Evolutionary conservation across 2,329 filamentous ascomycete species (phyloP).

Genomic region (Diaporthe citri): DNA sequence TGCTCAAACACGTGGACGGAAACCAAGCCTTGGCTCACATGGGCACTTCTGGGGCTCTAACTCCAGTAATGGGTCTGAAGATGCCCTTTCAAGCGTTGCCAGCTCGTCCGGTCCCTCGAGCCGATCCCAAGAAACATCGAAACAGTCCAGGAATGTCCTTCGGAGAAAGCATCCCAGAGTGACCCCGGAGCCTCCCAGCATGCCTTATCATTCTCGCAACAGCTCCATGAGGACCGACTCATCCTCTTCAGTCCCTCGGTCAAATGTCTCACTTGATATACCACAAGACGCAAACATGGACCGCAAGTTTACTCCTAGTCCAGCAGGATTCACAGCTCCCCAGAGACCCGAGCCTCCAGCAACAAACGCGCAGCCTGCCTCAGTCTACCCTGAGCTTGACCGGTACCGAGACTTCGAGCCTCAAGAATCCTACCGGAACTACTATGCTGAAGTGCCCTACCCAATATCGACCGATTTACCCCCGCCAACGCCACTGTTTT

Average conservation of each 20-base stretch:
- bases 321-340: slow-evolving; percentile 57
- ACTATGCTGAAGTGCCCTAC: slow-evolving; percentile 63
- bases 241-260: slow-evolving; percentile 57
- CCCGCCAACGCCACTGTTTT: slow-evolving; percentile 76
- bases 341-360: slow-evolving; percentile 58
- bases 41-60: slow-evolving; percentile 58
- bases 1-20: slow-evolving; percentile 43
- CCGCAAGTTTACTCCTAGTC: slow-evolving; percentile 57
- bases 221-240: slow-evolving; percentile 56
- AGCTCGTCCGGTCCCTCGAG: slow-evolving; percentile 50
- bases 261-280: slow-evolving; percentile 53
- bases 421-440: slow-evolving; percentile 50
- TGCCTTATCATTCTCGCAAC: slow-evolving; percentile 51
- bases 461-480: slow-evolving; percentile 73
- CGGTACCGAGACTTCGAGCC: slow-evolving; percentile 66
- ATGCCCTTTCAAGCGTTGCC: slow-evolving; percentile 47
- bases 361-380: slow-evolving; percentile 55
- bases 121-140: slow-evolving; percentile 50
- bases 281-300: slow-evolving; percentile 54
- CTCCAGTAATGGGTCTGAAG: slow-evolving; percentile 50
- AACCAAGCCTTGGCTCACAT: slow-evolving; percentile 56
- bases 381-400: slow-evolving; percentile 72
- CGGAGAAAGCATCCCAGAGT: slow-evolving; percentile 64
- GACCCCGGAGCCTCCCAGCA: slow-evolving; percentile 52
- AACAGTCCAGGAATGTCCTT: slow-evolving; percentile 57